Conservation (phyloP, 331 rosid species). For the Cucumis variabilis region DNA sequence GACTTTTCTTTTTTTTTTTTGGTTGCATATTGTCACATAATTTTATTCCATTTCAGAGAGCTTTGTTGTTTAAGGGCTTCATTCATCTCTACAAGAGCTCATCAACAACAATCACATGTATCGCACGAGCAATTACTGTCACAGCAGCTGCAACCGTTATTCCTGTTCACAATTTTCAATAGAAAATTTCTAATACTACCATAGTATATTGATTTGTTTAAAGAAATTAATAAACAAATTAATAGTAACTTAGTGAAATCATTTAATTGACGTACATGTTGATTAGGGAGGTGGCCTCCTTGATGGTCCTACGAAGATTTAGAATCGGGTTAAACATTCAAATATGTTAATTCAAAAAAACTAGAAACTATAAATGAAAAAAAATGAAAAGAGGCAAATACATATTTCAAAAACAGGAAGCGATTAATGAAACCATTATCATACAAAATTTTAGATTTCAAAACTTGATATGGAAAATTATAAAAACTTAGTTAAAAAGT, state of each 20-base stretch:
- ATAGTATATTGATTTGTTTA: too few relatives aligned
- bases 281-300: slow-evolving; percentile 40
- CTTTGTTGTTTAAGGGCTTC: slow-evolving; percentile 2
- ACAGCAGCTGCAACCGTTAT: slow-evolving; percentile 48
- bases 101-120: slow-evolving; percentile 39
- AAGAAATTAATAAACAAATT: too few relatives aligned
- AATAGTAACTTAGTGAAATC: too few relatives aligned
- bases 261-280: slow-evolving; percentile 41
- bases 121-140: slow-evolving; percentile 52
- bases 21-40: background rate
- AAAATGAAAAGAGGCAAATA: too few relatives aligned
- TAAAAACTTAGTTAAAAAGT: too few relatives aligned
- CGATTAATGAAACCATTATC: too few relatives aligned
- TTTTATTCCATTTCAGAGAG: slow-evolving; percentile 10
- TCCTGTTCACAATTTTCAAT: slow-evolving; percentile 8
- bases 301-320: slow-evolving; percentile 35
- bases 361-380: too few relatives aligned
- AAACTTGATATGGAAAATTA: too few relatives aligned
- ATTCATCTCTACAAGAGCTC: background rate
- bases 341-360: too few relatives aligned
- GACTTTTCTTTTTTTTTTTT: background rate
- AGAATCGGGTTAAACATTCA: too few relatives aligned
- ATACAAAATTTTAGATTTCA: too few relatives aligned
- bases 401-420: too few relatives aligned
- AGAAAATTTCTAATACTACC: background rate